Evolutionary conservation across 2,329 filamentous ascomycete species (phyloP), one percentile per base, ranked within the genome.

Genomic region (Dichotomopilus funicola): DNA sequence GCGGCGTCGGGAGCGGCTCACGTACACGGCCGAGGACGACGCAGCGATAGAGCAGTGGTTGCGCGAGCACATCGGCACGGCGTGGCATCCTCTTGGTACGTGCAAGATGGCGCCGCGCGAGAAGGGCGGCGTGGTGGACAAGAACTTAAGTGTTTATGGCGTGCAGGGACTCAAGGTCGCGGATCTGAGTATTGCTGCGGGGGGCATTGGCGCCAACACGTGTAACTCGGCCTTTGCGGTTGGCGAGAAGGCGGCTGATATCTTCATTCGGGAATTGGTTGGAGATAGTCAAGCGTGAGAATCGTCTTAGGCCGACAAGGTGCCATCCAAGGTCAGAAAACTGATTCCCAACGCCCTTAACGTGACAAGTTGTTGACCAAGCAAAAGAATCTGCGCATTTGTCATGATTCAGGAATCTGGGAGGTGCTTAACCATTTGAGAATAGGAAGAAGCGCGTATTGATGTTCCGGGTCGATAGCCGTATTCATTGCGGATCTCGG

Each of bases 11-110:
- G 19, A 27, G 19, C 19, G 19, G 19, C 19, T 82, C 43, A 66
- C 71, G 56, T 81, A 81, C 59, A 70, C 71, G 5, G 61, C 67
- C 2, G 76, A 78, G 13, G 79, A 79, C 43, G 72, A 80, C 54
- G 68, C 70, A 31, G 71, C 72, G 0, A 74, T 82, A 38, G 73
- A 77, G 61, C 62, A 75, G 9, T 73, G 63, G 59, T 40, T 76
- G 13, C 68, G 75, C 0, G 61, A 68, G 36, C 70, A 70, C 6
- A 59, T 75, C 3, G 63, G 58, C 1, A 75, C 73, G 3, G 70
- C 71, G 0, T 77, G 73, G 73, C 73, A 77, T 60, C 70, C 72
- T 0, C 64, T 77, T 5, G 73, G 74, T 0, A 77, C 75, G 1
- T 73, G 71, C 49, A 75, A 72, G 62, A 78, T 78, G 75, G 72